A percentile compares a stretch with the other conserved stretches of the same genome.
These are phyloP conservation scores for Alternaria rosae DNA, from an alignment of 2,329 filamentous ascomycete species.

Conservation along the genomic window DNA sequence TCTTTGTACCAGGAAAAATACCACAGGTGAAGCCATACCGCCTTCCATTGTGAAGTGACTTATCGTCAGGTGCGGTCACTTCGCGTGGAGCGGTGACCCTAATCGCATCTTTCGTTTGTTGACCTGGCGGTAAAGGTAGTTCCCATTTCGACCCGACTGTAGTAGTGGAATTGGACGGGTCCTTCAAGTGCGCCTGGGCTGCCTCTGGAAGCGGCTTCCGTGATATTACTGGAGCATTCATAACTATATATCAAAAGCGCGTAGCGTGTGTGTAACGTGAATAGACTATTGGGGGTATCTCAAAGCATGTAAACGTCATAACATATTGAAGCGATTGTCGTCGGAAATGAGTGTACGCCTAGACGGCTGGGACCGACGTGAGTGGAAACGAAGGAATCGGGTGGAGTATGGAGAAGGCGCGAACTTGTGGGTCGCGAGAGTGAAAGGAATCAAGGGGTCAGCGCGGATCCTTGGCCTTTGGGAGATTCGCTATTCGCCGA, in stretches of 20 bases:
- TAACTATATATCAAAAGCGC: conserved; percentile 19
- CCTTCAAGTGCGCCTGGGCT: conserved; percentile 27
- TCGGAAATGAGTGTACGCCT: conserved; percentile 15
- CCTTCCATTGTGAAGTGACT: conserved; percentile 3
- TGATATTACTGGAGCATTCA: conserved; percentile 29
- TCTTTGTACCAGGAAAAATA: conserved; percentile 17
- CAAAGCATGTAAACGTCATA: conserved; percentile 9
- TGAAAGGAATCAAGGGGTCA: conserved; percentile 28
- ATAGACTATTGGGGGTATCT: conserved; percentile 16
- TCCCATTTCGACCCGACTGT: neutral
- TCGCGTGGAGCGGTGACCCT: neutral
- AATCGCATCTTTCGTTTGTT: conserved; percentile 7
- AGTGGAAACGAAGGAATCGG: conserved; percentile 24
- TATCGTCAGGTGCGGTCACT: neutral
- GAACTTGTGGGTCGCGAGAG: conserved; percentile 22
- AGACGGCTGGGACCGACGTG: conserved; percentile 13
- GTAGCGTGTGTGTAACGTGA: conserved; percentile 10
- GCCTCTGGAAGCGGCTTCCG: conserved; percentile 34
- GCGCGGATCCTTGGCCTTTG: conserved; percentile 21
- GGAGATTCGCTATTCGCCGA: conserved; percentile 20
- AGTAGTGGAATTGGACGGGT: conserved; percentile 9
- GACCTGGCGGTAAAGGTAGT: neutral
- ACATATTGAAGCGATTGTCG: neutral
- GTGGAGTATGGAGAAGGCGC: conserved; percentile 20
- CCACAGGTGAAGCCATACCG: conserved; percentile 7